A percentile compares a stretch with the other conserved stretches of the same genome.
Conservation (phyloP, 2,329 filamentous ascomycete genomes). For the Aureobasidium sp. region DNA sequence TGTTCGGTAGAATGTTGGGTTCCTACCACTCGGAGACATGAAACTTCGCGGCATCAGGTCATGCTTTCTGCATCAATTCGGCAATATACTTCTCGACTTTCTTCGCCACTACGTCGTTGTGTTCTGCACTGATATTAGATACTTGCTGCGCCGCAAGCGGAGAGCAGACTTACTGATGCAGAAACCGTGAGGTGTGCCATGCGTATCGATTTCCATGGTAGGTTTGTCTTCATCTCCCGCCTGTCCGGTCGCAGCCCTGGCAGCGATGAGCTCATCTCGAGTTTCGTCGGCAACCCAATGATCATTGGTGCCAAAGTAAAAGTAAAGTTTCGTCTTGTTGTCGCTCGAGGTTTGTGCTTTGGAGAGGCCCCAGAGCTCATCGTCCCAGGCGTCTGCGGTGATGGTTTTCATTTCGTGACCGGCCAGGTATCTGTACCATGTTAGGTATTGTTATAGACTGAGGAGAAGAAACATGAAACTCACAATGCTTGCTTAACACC, state of each 20-base stretch:
- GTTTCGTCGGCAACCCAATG: slow-evolving; percentile 69
- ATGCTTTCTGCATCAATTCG: background rate
- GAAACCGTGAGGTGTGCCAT: slow-evolving; percentile 66
- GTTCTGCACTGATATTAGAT: slow-evolving; percentile 35
- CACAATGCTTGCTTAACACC: slow-evolving; percentile 63
- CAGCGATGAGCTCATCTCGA: slow-evolving; percentile 58
- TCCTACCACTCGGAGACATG: too few relatives aligned
- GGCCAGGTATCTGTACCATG: slow-evolving; percentile 49
- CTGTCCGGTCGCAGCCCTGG: slow-evolving; percentile 38
- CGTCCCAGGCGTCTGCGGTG: slow-evolving; percentile 61
- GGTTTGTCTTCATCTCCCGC: slow-evolving; percentile 47
- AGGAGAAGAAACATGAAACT: background rate
- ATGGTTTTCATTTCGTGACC: slow-evolving; percentile 65
- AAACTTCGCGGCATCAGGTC: background rate
- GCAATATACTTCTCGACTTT: slow-evolving; percentile 55
- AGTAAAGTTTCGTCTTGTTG: slow-evolving; percentile 52
- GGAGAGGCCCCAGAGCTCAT: slow-evolving; percentile 64
- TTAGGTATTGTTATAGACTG: background rate
- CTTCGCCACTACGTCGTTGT: slow-evolving; percentile 54
- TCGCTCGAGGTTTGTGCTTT: background rate
- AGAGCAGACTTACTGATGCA: slow-evolving; percentile 55
- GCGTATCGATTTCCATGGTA: slow-evolving; percentile 60
- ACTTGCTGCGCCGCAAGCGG: too few relatives aligned
- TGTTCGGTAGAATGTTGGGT: too few relatives aligned
- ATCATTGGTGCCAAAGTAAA: slow-evolving; percentile 66